These are phyloP conservation scores for Atalantia buxifolia DNA, from an alignment of 345 rosid genomes.

Conservation along the genomic window DNA sequence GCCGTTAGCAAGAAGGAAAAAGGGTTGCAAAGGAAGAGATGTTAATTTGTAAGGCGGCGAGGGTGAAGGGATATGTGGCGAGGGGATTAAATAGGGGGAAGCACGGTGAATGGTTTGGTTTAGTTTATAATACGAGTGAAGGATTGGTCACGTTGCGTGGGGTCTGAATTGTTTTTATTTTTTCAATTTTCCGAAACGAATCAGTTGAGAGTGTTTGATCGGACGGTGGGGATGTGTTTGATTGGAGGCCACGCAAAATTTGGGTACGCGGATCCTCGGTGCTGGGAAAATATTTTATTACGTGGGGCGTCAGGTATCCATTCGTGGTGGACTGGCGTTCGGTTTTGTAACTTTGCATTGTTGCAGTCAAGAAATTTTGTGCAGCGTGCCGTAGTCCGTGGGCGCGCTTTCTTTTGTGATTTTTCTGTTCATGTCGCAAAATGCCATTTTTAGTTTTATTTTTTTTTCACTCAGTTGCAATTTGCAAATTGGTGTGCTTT, in stretches of 20 bases:
- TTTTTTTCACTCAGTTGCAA: no score
- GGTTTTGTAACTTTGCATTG: not conserved
- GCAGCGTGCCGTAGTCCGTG: no score
- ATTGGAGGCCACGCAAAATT: not conserved
- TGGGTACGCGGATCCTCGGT: not conserved
- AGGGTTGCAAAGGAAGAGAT: not conserved
- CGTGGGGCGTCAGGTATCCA: not conserved
- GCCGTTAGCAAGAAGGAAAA: not conserved
- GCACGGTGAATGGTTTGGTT: not conserved
- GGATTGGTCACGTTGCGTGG: not conserved
- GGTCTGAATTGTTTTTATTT: no score
- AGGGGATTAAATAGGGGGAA: conserved; percentile 3
- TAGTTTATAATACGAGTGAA: not conserved
- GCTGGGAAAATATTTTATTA: not conserved
- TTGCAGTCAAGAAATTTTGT: no score
- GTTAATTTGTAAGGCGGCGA: not conserved
- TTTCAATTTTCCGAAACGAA: no score
- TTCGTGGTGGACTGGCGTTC: not conserved
- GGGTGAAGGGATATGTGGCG: not conserved
- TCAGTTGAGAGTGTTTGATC: not conserved
- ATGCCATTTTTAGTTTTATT: no score
- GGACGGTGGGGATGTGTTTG: not conserved
- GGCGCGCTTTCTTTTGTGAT: no score
- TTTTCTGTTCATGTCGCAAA: no score
- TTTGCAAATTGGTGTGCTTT: no score